Evolutionary conservation across 495 filamentous ascomycete species (phyloP), one percentile per base, ranked within the genome.

Genomic region (Articulospora tetracladia): DNA sequence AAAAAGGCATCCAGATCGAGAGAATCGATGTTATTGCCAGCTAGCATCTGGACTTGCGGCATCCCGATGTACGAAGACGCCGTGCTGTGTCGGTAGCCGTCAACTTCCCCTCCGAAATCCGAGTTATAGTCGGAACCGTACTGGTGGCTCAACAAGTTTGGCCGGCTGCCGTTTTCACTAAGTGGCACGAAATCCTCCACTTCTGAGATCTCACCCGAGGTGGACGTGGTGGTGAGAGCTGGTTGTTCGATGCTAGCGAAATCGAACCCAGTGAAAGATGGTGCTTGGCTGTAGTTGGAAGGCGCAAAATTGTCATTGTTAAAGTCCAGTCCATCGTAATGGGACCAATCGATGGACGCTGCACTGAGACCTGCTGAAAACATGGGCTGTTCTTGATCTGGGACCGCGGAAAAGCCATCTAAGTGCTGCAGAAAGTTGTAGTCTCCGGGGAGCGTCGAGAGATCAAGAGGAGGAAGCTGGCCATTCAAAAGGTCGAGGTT

Each of bases 141-240:
- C 27, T 66, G 53, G 15, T 60, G 59, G 24, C 36, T 61, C 17
- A 64, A 15, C 24, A 66, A 28, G 19, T 55, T 24, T 48, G 64
- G 63, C 10, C 58, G 54, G 26, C 41, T 56, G 27, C 26, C 39
- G 25, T 30, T 52, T 13, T 66, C 63, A 15, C 54, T 56, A 13
- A 62, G 22, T 24, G 46, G 48, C 2, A 52, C 53, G n/a, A 66
- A 64, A 51, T 92, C 89, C 55, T 89, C 88, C 15, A 82, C 82
- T 70, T 91, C 88, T 15, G 88, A 91, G 27, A 88, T 83, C 60
- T 91, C 87, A 28, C 88, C 88, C 1, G 88, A 91, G 10, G 86
- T 91, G 2, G 87, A 90, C 1, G 86, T 87, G 7, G 82, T 71
- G 15, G 76, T 77, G 57, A 85, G 74, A 6, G 79, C 83, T 50